Evolutionary conservation across 1,139 yeast species (phyloP).

Genomic region (Candida sp.): DNA sequence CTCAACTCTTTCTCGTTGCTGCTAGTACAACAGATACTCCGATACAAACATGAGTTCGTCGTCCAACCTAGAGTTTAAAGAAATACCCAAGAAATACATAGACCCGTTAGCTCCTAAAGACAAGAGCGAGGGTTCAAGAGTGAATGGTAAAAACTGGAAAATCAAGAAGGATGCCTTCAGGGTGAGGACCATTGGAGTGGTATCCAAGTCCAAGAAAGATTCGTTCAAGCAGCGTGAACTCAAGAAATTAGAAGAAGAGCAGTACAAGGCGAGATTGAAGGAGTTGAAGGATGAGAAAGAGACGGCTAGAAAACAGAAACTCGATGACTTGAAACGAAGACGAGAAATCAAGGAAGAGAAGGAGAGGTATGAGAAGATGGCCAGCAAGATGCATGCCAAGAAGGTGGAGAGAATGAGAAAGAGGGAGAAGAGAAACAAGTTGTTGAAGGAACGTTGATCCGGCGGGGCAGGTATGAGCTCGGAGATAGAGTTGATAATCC

Average conservation of each 20-base stretch:
- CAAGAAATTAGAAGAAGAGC: constrained; percentile 43
- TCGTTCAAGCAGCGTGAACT: constrained; percentile 36
- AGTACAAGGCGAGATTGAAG: constrained; percentile 56
- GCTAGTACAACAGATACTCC: no score
- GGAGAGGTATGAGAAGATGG: constrained; percentile 73
- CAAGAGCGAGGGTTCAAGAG: constrained; percentile 46
- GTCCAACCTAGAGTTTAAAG: constrained; percentile 24
- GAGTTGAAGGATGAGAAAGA: constrained; percentile 67
- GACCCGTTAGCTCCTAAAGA: constrained; percentile 30
- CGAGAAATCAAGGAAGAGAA: constrained; percentile 73
- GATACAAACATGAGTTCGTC: constrained; percentile 28
- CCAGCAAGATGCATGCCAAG: constrained; percentile 78
- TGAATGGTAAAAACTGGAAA: constrained; percentile 63
- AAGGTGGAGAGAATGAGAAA: constrained; percentile 79
- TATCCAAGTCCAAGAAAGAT: constrained; percentile 16
- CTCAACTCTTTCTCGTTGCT: no score
- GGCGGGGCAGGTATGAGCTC: background rate
- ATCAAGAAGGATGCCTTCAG: constrained; percentile 56
- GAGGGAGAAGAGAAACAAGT: constrained; percentile 82
- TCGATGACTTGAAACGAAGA: constrained; percentile 63
- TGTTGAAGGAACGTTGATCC: constrained; percentile 67
- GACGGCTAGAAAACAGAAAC: constrained; percentile 49
- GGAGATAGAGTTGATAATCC: no score
- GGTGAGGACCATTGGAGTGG: constrained; percentile 36
- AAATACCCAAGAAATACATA: constrained; percentile 32